These are phyloP conservation scores for Torrubiella hemipterigena DNA, from an alignment of 2,329 filamentous ascomycete genomes.

Conservation along the genomic window DNA sequence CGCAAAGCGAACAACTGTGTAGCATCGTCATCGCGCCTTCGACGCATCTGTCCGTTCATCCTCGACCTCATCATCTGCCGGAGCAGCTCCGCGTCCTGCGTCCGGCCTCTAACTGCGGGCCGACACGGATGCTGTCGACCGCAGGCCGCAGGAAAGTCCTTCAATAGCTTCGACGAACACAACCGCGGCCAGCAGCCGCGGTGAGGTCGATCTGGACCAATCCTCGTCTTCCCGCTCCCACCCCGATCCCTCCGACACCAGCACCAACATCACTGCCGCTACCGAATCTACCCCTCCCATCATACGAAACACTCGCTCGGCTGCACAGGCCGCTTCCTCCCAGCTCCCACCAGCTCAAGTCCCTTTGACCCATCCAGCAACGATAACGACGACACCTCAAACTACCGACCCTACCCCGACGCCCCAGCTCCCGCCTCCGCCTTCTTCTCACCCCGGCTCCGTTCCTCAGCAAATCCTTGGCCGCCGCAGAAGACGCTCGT, in stretches of 20 bases:
- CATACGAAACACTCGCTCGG: constrained; percentile 21
- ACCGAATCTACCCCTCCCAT: constrained; percentile 28
- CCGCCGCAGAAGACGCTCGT: constrained; percentile 41
- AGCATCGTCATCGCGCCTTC: no score
- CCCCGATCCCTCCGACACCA: constrained; percentile 47
- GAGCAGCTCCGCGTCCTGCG: constrained; percentile 3
- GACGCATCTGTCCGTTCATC: neutral
- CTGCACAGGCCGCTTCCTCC: constrained; percentile 12
- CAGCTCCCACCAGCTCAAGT: constrained; percentile 5
- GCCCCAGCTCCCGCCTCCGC: constrained; percentile 13
- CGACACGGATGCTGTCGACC: constrained; percentile 8
- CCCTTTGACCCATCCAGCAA: constrained; percentile 11
- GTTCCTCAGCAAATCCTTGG: constrained; percentile 35
- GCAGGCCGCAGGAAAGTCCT: constrained; percentile 13
- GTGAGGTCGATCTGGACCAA: constrained; percentile 28
- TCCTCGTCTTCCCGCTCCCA: constrained; percentile 20
- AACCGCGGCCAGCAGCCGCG: constrained; percentile 26
- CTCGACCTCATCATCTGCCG: constrained; percentile 2
- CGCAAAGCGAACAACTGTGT: no score
- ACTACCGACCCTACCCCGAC: constrained; percentile 21
- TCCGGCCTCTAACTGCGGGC: no score
- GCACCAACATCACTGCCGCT: constrained; percentile 43
- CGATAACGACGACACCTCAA: constrained; percentile 12
- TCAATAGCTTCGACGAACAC: constrained; percentile 4
- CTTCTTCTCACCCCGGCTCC: constrained; percentile 14